These are phyloP conservation scores for Terana coerulea DNA, from an alignment of 768 basidiomycete species.

Conservation along the genomic window DNA sequence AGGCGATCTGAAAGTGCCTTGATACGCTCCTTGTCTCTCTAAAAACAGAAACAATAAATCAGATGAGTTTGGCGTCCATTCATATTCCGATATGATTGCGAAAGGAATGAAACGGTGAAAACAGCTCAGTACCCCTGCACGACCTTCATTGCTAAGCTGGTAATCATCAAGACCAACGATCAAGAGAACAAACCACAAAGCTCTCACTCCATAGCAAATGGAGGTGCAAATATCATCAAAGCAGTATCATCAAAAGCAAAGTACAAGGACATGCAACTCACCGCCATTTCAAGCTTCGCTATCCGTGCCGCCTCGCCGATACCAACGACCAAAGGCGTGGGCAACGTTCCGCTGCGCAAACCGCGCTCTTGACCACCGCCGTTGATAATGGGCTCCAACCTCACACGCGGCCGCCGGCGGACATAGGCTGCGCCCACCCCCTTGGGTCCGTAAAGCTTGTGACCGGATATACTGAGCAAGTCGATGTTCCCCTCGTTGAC, in stretches of 20 bases:
- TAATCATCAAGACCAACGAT: slow-evolving; percentile 39
- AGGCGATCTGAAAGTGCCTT: slow-evolving; percentile 75
- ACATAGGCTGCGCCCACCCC: slow-evolving; percentile 95
- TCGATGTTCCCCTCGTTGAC: slow-evolving; percentile 96
- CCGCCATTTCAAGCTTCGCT: slow-evolving; percentile 88
- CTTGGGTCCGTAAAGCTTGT: slow-evolving; percentile 98
- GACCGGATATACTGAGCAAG: slow-evolving; percentile 92
- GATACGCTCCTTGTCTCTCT: slow-evolving; percentile 81
- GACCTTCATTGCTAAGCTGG: slow-evolving; percentile 57
- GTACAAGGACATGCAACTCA: slow-evolving; percentile 47
- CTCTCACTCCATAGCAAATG: slow-evolving; percentile 21
- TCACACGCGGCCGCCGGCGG: slow-evolving; percentile 84
- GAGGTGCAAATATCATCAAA: slow-evolving; percentile 29
- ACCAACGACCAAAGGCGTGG: slow-evolving; percentile 85
- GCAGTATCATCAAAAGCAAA: too few relatives aligned
- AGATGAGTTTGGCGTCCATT: neutral
- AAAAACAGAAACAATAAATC: slow-evolving; percentile 8
- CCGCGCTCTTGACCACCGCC: slow-evolving; percentile 99
- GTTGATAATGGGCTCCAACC: slow-evolving; percentile 90
- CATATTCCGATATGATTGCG: neutral
- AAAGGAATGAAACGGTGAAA: neutral
- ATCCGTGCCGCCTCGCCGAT: slow-evolving; percentile 93
- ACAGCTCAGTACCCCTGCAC: slow-evolving; percentile 94
- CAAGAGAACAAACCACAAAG: slow-evolving; percentile 18
- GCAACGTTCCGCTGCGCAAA: slow-evolving; percentile 89